Conservation (phyloP, 768 basidiomycete species). For the Tulasnella sp. region DNA sequence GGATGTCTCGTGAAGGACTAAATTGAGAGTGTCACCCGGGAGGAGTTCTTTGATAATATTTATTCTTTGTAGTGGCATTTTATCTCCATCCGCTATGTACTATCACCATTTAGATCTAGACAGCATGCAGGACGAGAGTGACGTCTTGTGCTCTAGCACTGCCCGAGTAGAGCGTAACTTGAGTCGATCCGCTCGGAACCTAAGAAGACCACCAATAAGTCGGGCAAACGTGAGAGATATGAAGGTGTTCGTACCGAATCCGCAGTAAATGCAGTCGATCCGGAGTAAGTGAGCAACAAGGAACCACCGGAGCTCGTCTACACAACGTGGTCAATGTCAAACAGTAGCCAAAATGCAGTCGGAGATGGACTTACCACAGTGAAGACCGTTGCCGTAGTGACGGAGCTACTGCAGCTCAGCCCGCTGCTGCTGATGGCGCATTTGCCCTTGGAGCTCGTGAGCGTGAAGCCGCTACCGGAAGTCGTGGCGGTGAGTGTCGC, state of each 20-base stretch:
- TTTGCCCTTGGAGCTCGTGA: slow-evolving; percentile 46
- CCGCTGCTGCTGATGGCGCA: slow-evolving; percentile 39
- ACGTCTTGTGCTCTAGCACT: not conserved
- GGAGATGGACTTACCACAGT: slow-evolving; percentile 34
- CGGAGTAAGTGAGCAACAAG: slow-evolving; percentile 38
- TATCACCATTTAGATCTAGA: not conserved
- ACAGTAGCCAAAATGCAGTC: not conserved
- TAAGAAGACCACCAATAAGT: not conserved
- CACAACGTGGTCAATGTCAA: not conserved
- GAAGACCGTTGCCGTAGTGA: slow-evolving; percentile 34
- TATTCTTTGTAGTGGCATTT: not conserved
- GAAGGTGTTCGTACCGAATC: slow-evolving; percentile 21
- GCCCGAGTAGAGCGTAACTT: slow-evolving; percentile 4
- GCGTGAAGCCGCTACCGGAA: slow-evolving; percentile 39
- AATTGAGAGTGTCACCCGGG: too few species aligned
- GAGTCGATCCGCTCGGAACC: slow-evolving; percentile 11
- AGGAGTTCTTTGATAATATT: not conserved
- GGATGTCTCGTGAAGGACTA: not conserved
- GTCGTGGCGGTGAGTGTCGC: slow-evolving; percentile 45
- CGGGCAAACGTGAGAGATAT: not conserved
- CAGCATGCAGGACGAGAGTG: not conserved
- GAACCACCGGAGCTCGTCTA: slow-evolving; percentile 39
- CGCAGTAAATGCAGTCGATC: slow-evolving; percentile 41
- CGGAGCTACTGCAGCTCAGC: slow-evolving; percentile 43
- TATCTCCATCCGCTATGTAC: not conserved